Conservation (phyloP, 768 basidiomycete species). For the Suillus occidentalis region DNA sequence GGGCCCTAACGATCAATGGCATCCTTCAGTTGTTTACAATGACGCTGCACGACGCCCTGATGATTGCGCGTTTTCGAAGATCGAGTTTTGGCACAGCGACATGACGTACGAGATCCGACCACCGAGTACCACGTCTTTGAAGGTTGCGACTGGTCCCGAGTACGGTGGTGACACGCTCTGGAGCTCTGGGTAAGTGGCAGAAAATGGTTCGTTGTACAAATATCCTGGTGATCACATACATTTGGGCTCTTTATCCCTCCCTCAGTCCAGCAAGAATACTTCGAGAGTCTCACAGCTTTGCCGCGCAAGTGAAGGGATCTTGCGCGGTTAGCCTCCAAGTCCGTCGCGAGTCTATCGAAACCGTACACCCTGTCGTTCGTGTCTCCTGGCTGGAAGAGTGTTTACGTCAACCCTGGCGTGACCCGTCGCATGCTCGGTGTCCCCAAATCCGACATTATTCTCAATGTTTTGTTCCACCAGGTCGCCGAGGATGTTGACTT, state of each 20-base stretch:
- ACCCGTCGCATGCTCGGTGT: no score
- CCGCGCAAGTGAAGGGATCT: constrained; percentile 76
- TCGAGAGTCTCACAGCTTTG: constrained; percentile 70
- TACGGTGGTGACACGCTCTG: constrained; percentile 80
- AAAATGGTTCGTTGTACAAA: background rate
- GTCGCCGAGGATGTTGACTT: no score
- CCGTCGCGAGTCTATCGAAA: no score
- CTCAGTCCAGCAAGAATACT: constrained; percentile 73
- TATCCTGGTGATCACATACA: constrained; percentile 22
- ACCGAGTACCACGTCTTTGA: constrained; percentile 77
- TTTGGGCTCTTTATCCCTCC: constrained; percentile 82
- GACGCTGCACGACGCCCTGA: constrained; percentile 65
- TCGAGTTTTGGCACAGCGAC: constrained; percentile 84
- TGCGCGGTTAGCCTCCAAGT: constrained; percentile 34
- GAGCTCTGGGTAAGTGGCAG: constrained; percentile 64
- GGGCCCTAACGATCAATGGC: no score
- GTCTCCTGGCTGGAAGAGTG: no score
- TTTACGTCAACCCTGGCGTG: no score
- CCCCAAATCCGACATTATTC: no score
- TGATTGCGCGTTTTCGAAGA: constrained; percentile 61
- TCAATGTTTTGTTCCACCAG: no score
- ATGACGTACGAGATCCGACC: constrained; percentile 80
- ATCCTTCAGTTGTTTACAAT: constrained; percentile 35
- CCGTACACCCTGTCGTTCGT: no score
- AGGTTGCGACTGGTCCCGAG: constrained; percentile 70